Evolutionary conservation across 2,329 filamentous ascomycete species (phyloP), one percentile per base, ranked within the genome.

Genomic region (Aspergillus neoniger): DNA sequence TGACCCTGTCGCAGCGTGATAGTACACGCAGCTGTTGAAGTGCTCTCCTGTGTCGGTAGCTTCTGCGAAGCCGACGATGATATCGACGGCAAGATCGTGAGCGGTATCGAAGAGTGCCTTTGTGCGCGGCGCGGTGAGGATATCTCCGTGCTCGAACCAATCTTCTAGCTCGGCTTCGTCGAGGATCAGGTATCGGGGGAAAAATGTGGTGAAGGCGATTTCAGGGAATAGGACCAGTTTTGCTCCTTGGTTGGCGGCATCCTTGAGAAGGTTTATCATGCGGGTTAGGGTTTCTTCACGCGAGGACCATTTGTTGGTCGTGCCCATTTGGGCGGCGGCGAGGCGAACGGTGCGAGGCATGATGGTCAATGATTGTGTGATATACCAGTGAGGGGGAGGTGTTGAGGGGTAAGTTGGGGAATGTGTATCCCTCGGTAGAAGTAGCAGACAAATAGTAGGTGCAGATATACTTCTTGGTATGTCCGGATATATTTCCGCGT

Each of bases 1-100:
- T 48, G 73, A 67, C 17, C 73, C 75, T 30, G 72, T 67, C 5
- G 70, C 70, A 1, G 79, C 79, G 2, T 81, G 83, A 69, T 80
- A 85, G 66, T 85, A 85, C 14, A 85, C 72, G 48, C 72, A 74
- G 4, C 80, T 80, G 69, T 86, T 86, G 69, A 81, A 86, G 49
- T 82, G 75, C 5, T 70, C 74, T 25, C 81, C 81, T 2, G 78
- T 72, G 5, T 60, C 25, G 30, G 79, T 77, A 3, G 79, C 75
- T 66, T 86, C 84, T 0, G 80, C 83, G 65, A 82, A 85, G 0
- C 83, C 84, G 9, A 86, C 70, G 19, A 77, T 79, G 59, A 86
- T 76, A 65, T 86, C 84, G 32, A 85, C 79, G 4, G 74, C 75
- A 0, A 80, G 74, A 43, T 76, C 70, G n/a, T 72, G 73, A 0